Base-by-base conservation (phyloP, 768 basidiomycete species). In the Suillus clintonianus region DNA sequence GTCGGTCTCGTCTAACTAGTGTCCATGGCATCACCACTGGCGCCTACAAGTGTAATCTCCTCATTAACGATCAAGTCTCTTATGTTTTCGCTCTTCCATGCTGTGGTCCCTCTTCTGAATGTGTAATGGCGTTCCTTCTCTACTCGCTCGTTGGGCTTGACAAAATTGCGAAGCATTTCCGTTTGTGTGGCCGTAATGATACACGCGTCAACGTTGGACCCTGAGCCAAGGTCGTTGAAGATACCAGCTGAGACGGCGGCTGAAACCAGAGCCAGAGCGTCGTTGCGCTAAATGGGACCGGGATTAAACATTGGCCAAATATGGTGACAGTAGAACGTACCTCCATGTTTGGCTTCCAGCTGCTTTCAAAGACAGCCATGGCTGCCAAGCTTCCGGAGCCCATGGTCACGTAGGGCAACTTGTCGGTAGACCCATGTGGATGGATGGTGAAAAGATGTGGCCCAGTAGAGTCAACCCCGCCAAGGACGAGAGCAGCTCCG, bases 161-260 rank as follows among this genome's bases (percentile, higher is more conserved):
- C 89, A 73, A 91, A 92, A 80, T 98, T 98, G 65, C 97, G 86
- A 64, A 98, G 80, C 92, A 92, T 96, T 77, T 97, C 95, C 0
- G 95, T 96, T 64, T 88, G 81, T 55, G 83, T 79, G 51, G 90
- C 89, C 5, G 94, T 95, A 78, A 99, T 96, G 68, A 99, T 86
- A 76, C 96, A 97, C 1, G 95, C 97, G 76, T 99, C 97, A 70
- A 99, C 87, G 74, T 99, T 99, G n/a, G 94, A 95, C 48, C 97
- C 97, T 1, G 97, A 98, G 4, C 97, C 97, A 39, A 99, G 87
- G 81, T 99, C 97, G 81, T 99, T 99, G 86, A 97, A 99, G 74
- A 99, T 96, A 85, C 97, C 97, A 2, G 94, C 92, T 27, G 91
- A 88, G 70, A 99, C 89, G 53, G 97, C 96, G 43, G 87, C 83